Base-by-base conservation (phyloP, 768 basidiomycete species). In the Suillus discolor region DNA sequence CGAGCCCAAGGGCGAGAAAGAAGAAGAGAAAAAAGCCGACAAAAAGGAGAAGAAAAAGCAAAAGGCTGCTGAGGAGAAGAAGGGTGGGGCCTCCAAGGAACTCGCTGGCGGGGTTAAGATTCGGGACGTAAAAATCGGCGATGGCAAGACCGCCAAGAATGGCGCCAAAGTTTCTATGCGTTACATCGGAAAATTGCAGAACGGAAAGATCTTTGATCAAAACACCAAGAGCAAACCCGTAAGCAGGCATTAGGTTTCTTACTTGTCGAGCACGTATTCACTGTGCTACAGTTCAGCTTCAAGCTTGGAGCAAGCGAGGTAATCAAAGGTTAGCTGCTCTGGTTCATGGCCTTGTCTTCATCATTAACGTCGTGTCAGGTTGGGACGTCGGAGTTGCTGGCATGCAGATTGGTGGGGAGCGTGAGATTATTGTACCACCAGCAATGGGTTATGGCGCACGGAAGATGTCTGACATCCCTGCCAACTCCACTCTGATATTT, bases 341-440 rank as follows among this genome's bases (percentile, higher is more conserved):
- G 18, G 34, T 18, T 49, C 63, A 39, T 55, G 8, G 23, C 23
- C 20, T 45, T 65, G 23, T 12, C 47, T 62, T 73, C 15, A 68
- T 59, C 11, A 15, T 47, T 57, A 25, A 60, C 45, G 18, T 62
- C 13, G 55, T 20, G 36, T 31, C 65, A 91, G 89, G 92, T 55
- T 97, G 96, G 96, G 97, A 98, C 71, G 82, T 93, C 72, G 97
- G 96, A 47, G 83, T 98, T 64, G 88, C 82, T 38, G 97, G 97
- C 41, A 97, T 99, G 96, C 89, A 93, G 71, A 87, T 90, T 47
- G 91, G 89, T 47, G 96, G 96, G 34, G 96, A 98, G 79, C 87
- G 97, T 61, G 79, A 88, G 65, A 81, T 99, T 69, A 88, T 83
- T 51, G 84, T 96, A 59, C 94, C 93, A 53, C 80, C 91, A 16